A percentile compares a stretch with the other conserved stretches of the same genome.
Conservation (phyloP, 768 basidiomycete genomes). For the Agaricus blazei region DNA sequence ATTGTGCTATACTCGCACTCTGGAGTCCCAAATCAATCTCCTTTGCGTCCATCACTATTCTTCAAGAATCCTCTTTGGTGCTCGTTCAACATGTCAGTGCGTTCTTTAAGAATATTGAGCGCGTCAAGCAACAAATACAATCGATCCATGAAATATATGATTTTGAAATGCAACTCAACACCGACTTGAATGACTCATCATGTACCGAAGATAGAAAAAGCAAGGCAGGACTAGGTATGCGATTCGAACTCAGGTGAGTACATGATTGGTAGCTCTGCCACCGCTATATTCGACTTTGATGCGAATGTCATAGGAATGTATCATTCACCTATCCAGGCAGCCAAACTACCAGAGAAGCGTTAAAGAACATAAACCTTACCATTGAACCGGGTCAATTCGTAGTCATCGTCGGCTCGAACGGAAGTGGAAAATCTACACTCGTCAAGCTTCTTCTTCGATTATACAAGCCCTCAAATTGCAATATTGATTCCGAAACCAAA, state of each 20-base stretch:
- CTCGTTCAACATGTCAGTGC: constrained; percentile 21
- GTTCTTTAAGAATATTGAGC: constrained; percentile 15
- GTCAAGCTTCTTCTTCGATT: constrained; percentile 47
- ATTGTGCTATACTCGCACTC: constrained; percentile 28
- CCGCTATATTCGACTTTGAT: not conserved
- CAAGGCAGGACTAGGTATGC: constrained; percentile 16
- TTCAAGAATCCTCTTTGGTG: constrained; percentile 29
- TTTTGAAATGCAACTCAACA: constrained; percentile 20
- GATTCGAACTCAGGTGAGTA: constrained; percentile 17
- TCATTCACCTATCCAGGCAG: constrained; percentile 48
- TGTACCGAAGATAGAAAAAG: not conserved
- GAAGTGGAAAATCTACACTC: constrained; percentile 50
- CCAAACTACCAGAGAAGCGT: constrained; percentile 26
- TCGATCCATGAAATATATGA: constrained; percentile 29
- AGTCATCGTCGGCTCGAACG: constrained; percentile 55
- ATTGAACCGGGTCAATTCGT: constrained; percentile 45
- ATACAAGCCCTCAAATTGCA: constrained; percentile 29
- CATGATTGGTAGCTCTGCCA: not conserved
- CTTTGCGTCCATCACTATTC: constrained; percentile 32
- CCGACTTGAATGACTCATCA: constrained; percentile 1
- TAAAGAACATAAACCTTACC: constrained; percentile 35
- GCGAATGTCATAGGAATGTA: constrained; percentile 34
- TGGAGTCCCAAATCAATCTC: constrained; percentile 29
- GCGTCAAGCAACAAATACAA: constrained; percentile 19
- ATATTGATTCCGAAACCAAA: not conserved